Percentiles rank a stretch among this genome's conserved stretches.
Evolutionary conservation across 176 grass and related monocot species (phyloP).

Genomic region (Stipa capillata): DNA sequence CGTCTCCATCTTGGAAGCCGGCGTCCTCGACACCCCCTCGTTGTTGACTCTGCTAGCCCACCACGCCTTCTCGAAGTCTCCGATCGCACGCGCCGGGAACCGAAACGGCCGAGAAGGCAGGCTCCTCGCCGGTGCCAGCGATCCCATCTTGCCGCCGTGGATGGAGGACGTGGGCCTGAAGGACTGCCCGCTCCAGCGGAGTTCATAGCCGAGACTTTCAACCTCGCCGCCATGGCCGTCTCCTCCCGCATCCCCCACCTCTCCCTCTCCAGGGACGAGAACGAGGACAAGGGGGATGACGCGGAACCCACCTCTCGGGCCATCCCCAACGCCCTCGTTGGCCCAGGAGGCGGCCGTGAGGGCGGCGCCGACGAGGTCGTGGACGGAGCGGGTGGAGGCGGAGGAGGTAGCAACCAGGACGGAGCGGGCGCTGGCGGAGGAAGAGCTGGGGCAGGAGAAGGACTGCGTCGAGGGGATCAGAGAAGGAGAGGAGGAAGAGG

Average conservation of each 20-base stretch:
- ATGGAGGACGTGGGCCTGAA: constrained; percentile 70
- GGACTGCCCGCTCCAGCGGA: constrained; percentile 83
- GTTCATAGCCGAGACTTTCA: constrained; percentile 76
- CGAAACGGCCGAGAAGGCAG: neutral
- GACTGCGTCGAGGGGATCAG: constrained; percentile 13
- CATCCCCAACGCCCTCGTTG: neutral
- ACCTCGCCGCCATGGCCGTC: constrained; percentile 43
- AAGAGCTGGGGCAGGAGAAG: neutral
- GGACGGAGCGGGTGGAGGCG: neutral
- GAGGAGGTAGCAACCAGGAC: too few relatives aligned
- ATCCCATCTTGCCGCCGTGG: neutral
- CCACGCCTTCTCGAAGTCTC: too few relatives aligned
- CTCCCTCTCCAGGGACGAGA: constrained; percentile 18
- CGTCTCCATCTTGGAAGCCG: too few relatives aligned
- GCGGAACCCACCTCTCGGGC: neutral
- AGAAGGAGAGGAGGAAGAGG: neutral
- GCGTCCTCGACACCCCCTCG: too few relatives aligned
- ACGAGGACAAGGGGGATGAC: neutral
- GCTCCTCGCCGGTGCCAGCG: neutral
- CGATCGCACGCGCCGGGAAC: neutral
- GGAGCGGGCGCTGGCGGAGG: too few relatives aligned
- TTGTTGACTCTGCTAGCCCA: too few relatives aligned
- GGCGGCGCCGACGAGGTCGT: neutral
- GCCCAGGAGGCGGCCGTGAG: neutral
- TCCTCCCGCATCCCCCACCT: constrained; percentile 21